Evolutionary conservation across 768 basidiomycete genomes (phyloP), one percentile per base, ranked within the genome.

Genomic region (Austroboletus festivus): DNA sequence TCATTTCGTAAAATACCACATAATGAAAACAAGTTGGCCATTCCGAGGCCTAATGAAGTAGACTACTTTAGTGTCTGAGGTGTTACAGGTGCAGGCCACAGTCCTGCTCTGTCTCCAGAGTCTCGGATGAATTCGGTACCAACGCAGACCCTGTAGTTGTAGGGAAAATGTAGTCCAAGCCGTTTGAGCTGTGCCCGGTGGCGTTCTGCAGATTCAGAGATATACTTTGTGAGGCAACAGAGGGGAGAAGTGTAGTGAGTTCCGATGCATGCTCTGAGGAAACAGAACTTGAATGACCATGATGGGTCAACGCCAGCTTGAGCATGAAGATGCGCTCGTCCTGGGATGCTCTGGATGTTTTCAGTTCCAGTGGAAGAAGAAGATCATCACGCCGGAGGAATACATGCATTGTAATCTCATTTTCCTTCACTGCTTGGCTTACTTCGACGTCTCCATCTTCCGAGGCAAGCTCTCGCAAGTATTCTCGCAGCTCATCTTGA

Each of bases 291-390:
- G n/a, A 52, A 11, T 82, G 65, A 2, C 85, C 85, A 56, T 85
- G 86, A 58, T 83, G 76, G 18, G 69, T 67, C 46, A 89, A 67
- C 7, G 83, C 86, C 57, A 83, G 69, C 63, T 76, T 80, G 44
- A 89, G 73, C 44, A 90, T 87, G 22, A 69, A 68, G 49, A 89
- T 79, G 19, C 89, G 75, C 59, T 92, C 89, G 58, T 85, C 78
- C 67, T 91, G 89, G 8, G 89, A 87, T 7, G 77, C 84, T 53
- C 89, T 91, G 57, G 22, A 53, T 24, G 48, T 23, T 12, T 40
- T 64, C 44, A 57, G 58, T 33, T n/a, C 39, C 12, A n/a, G n/a
- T 33, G 22, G 44, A 38, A 26, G 42, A 50, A 49, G 38, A 38
- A 18, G 15, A 22, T 31, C n/a, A 26, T 15, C 67, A 76, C 47